Evolutionary conservation across 371 early-diverging fungal species (phyloP).

Genomic region (Actinomortierella wolfii): DNA sequence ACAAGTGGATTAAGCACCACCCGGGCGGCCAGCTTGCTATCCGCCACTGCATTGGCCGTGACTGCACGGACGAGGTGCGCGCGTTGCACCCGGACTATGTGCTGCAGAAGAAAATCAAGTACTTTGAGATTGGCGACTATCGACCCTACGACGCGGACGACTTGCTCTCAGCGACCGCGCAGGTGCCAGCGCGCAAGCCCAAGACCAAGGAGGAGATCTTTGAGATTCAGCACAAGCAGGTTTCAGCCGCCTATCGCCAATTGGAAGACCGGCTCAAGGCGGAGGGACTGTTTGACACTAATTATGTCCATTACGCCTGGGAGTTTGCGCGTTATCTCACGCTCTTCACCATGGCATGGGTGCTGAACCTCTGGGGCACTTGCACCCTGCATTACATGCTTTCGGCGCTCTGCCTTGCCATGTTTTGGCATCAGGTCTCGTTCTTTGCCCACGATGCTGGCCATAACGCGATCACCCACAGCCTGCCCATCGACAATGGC

Average conservation of each 20-base stretch:
- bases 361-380: constrained; percentile 69
- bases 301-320: constrained; percentile 76
- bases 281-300: constrained; percentile 74
- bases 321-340: constrained; percentile 73
- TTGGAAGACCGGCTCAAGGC: constrained; percentile 67
- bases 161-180: not conserved
- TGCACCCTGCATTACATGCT: constrained; percentile 62
- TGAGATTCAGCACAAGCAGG: constrained; percentile 24
- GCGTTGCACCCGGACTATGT: constrained; percentile 90
- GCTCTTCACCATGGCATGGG: constrained; percentile 62
- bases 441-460: constrained; percentile 96
- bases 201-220: constrained; percentile 42
- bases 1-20: constrained; percentile 81
- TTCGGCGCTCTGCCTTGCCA: constrained; percentile 66
- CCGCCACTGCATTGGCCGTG: constrained; percentile 83
- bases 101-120: constrained; percentile 70
- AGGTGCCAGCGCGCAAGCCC: constrained; percentile 33
- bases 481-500: constrained; percentile 71
- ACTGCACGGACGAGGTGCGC: constrained; percentile 90
- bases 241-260: constrained; percentile 57
- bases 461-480: constrained; percentile 89
- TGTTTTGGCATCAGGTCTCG: constrained; percentile 92
- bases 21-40: constrained; percentile 93
- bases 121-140: constrained; percentile 77
- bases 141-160: constrained; percentile 33